A percentile compares a stretch with the other conserved stretches of the same genome.
These are phyloP conservation scores for Lasiodiplodia sp. DNA, from an alignment of 2,329 filamentous ascomycete species.

Conservation along the genomic window DNA sequence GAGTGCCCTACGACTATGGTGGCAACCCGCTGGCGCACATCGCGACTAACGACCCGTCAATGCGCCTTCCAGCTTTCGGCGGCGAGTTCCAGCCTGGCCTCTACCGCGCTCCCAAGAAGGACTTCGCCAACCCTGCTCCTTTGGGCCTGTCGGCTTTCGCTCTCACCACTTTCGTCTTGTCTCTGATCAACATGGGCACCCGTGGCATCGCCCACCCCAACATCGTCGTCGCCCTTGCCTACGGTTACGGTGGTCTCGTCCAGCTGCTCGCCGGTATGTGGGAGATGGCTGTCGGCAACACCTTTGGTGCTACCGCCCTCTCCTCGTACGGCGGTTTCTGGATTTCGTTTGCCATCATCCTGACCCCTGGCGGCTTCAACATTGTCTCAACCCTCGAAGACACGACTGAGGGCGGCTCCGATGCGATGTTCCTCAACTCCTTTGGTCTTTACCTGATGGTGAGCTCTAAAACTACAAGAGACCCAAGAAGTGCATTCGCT, in stretches of 20 bases:
- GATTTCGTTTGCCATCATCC: conserved; percentile 62
- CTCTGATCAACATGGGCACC: conserved; percentile 50
- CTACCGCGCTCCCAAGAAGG: conserved; percentile 53
- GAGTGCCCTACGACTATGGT: conserved; percentile 58
- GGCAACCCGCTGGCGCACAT: conserved; percentile 61
- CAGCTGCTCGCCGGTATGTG: conserved; percentile 55
- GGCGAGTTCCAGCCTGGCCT: conserved; percentile 62
- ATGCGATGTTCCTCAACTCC: conserved; percentile 54
- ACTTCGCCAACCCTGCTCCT: conserved; percentile 62
- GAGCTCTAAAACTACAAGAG: neutral
- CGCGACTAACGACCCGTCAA: conserved; percentile 56
- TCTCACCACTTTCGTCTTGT: conserved; percentile 65
- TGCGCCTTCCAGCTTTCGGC: conserved; percentile 57
- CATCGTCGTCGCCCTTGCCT: conserved; percentile 51
- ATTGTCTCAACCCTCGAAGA: conserved; percentile 53
- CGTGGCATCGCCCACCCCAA: conserved; percentile 45
- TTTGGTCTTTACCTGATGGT: conserved; percentile 66
- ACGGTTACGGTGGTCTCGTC: conserved; percentile 51
- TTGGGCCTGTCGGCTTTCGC: conserved; percentile 66
- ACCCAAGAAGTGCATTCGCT: conserved; percentile 33
- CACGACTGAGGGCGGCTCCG: too few relatives aligned
- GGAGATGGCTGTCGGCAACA: conserved; percentile 61
- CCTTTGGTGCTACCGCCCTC: conserved; percentile 64
- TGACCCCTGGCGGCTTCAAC: conserved; percentile 55
- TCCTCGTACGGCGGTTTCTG: conserved; percentile 65